Evolutionary conservation across 2,329 filamentous ascomycete genomes (phyloP).

Genomic region (Cercospora berteroae): DNA sequence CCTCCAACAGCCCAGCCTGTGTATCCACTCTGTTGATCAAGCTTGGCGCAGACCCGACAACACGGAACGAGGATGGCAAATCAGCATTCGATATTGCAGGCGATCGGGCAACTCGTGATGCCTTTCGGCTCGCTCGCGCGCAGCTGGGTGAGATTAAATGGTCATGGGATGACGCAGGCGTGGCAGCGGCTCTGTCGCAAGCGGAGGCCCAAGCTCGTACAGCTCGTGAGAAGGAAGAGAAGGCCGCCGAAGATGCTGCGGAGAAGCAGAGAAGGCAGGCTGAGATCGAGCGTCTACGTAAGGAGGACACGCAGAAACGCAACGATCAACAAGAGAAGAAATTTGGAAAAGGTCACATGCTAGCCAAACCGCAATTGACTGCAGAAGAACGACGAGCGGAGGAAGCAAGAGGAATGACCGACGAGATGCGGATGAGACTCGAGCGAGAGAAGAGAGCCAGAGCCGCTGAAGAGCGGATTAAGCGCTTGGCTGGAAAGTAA

Average conservation of each 20-base stretch:
- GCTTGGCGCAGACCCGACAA: conserved; percentile 69
- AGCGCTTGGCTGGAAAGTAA: conserved; percentile 54
- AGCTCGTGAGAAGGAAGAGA: conserved; percentile 67
- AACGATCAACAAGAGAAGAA: conserved; percentile 53
- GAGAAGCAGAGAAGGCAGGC: conserved; percentile 63
- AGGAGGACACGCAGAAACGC: conserved; percentile 61
- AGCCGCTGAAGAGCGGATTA: conserved; percentile 85
- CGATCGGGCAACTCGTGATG: conserved; percentile 80
- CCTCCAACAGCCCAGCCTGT: conserved; percentile 75
- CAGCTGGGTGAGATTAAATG: conserved; percentile 75
- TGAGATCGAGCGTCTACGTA: conserved; percentile 70
- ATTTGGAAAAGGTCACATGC: conserved; percentile 49
- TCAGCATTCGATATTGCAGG: conserved; percentile 84
- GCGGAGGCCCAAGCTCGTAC: conserved; percentile 68
- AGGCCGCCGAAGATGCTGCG: conserved; percentile 62
- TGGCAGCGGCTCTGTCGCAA: conserved; percentile 69
- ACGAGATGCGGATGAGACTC: conserved; percentile 78
- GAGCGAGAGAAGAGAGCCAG: conserved; percentile 87
- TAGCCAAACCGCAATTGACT: conserved; percentile 63
- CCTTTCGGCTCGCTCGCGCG: conserved; percentile 82
- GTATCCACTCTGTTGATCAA: conserved; percentile 74
- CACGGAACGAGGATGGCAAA: conserved; percentile 71
- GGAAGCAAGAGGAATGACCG: conserved; percentile 78
- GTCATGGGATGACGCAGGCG: conserved; percentile 73
- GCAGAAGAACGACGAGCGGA: conserved; percentile 79